Evolutionary conservation across 352 stramenopile species (phyloP), one percentile per base, ranked within the genome.

Genomic region (Pythium myriotylum): DNA sequence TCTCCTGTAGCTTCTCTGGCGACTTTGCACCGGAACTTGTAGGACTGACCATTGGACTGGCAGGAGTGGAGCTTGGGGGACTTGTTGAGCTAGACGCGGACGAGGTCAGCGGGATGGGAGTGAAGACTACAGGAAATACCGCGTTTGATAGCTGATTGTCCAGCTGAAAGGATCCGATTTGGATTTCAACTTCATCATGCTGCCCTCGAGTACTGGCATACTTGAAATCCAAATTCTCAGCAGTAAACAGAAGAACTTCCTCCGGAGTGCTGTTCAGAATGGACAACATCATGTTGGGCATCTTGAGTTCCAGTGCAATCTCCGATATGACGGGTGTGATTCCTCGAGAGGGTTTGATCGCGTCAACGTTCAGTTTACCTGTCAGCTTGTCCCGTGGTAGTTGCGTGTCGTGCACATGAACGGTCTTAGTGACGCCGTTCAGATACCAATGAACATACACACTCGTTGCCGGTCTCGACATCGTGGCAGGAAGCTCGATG

Each of bases 401-500:
- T 24, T 84, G 67, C 0, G 67, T 76, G 57, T 94, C 84, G 58
- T 92, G 80, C 17, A 92, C 54, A 23, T 92, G 81, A 50, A 95
- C 73, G 0, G 86, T 92, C 64, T 94, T 95, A 6, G 86, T 95
- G 6, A 92, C 62, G 0, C 83, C 84, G 39, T 95, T 78, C 1
- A 95, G 69, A 33, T 94, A 90, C 83, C 84, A 92, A 47, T 91
- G 82, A 9, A 95, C 64, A 42, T 85, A 93, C 13, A 92, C 67
- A 13, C 66, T 55, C 2, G 48, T 60, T 9, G 65, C 65, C 0
- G 59, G 14, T 22, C 63, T 71, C 1, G 52, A 65, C 40, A 70
- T 72, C 0, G 65, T 73, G 5, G 70, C 81, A 4, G 81, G 80
- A 3, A 93, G 65, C 17, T 90, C 81, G 2, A 95, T 69, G 37